Conservation (phyloP, 192 early-diverging fungal species). For the Coemansia pectinata region DNA sequence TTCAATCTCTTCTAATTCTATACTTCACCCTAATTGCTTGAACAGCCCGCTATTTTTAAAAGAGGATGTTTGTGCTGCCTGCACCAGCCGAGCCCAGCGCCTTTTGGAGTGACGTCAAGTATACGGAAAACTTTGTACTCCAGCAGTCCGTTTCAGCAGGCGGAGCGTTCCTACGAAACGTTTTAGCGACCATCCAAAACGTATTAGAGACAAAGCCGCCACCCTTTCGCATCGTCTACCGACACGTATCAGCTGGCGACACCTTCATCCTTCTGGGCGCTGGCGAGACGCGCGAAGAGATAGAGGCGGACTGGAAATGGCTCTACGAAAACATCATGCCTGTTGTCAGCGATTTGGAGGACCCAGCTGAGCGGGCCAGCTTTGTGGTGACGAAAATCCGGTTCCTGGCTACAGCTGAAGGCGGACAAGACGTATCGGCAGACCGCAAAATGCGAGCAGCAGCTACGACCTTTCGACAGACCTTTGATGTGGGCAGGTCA, state of each 20-base stretch:
- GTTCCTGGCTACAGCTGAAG: constrained; percentile 76
- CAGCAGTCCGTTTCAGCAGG: constrained; percentile 66
- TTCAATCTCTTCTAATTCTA: background rate
- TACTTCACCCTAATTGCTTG: background rate
- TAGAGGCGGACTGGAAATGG: constrained; percentile 92
- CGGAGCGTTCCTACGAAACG: constrained; percentile 61
- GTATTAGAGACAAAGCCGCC: constrained; percentile 94
- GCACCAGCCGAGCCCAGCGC: constrained; percentile 57
- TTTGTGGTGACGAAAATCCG: constrained; percentile 91
- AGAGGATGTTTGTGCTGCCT: constrained; percentile 54
- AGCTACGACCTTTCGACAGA: constrained; percentile 83
- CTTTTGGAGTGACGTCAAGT: constrained; percentile 68
- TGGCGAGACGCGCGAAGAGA: constrained; percentile 76
- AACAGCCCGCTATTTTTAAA: background rate
- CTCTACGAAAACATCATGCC: constrained; percentile 75
- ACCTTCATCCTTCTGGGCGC: constrained; percentile 80
- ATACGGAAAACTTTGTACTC: constrained; percentile 65
- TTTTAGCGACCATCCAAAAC: constrained; percentile 92
- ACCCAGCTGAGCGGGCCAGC: constrained; percentile 75
- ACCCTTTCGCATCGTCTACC: constrained; percentile 84
- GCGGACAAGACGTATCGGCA: constrained; percentile 63
- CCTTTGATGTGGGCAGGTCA: constrained; percentile 74
- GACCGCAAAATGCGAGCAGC: constrained; percentile 90
- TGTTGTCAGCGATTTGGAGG: constrained; percentile 72
- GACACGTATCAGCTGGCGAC: constrained; percentile 57